Evolutionary conservation across 2,329 filamentous ascomycete genomes (phyloP), one percentile per base, ranked within the genome.

Genomic region (Hymenoscyphus scutula): DNA sequence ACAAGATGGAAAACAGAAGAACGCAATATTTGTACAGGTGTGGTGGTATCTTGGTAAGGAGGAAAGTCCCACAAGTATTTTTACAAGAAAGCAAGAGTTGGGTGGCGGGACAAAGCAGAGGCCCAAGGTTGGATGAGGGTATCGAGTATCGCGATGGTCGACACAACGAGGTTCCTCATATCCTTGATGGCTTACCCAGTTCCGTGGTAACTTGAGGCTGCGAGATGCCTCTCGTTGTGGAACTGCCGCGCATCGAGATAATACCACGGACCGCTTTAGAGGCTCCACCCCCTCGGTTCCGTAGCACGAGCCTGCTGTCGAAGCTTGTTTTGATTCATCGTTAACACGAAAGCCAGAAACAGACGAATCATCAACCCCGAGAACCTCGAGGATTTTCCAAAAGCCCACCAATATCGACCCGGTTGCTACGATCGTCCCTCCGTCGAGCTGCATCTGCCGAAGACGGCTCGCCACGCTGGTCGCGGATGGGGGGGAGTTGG

Each of bases 381-480:
- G 58, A 38, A 29, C 34, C 51, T 2, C 53, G 54, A 27, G 82
- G 80, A 74, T 80, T 84, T 67, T 85, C 86, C 70, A 89, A 84
- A 70, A 85, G 78, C 1, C 84, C 85, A 11, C 81, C 83, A 65
- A 88, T 88, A 68, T 86, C 84, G 56, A 88, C 81, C 17, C 85
- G 80, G 41, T 78, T 74, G 19, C 78, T 75, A 30, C 83, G 79
- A 61, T 84, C 83, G 62, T 83, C 81, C 53, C 68, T 67, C 8
- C 80, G 71, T 74, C 77, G 79, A 29, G 64, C 63, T 17, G 69
- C 51, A 37, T 74, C 73, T 17, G 67, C 61, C n/a, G 69, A 60
- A 15, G 69, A 66, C 1, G 60, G 65, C 32, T 69, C 66, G 38
- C 72, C 70, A 48, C 72, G 71, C 63, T 73, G 75, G 59, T 73